A percentile compares a stretch with the other conserved stretches of the same genome.
These are phyloP conservation scores for Fusarium incarnatum DNA, from an alignment of 2,329 filamentous ascomycete species.

Conservation along the genomic window DNA sequence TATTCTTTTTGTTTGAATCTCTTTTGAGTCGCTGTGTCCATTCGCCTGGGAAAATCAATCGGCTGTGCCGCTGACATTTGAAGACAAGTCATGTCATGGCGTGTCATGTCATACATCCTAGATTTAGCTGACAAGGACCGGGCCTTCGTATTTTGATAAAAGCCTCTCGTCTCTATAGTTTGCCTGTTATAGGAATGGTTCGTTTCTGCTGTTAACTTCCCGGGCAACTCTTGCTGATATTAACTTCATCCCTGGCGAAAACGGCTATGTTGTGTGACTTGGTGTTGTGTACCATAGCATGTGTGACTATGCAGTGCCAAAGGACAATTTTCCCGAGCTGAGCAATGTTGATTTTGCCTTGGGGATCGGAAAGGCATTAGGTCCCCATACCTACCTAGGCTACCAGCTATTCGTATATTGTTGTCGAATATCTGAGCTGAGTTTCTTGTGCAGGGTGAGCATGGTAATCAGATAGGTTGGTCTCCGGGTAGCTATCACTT, in stretches of 20 bases:
- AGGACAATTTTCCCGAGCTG: conserved; percentile 4
- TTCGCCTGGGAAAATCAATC: conserved; percentile 39
- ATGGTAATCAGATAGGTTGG: not conserved
- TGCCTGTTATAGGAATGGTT: not conserved
- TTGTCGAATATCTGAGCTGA: not conserved
- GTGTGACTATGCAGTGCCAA: conserved; percentile 6
- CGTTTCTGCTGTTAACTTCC: not conserved
- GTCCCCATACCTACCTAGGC: not conserved
- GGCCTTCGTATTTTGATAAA: conserved; percentile 3
- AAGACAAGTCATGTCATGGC: conserved; percentile 3
- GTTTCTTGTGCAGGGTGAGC: conserved; percentile 1
- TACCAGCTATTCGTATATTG: not conserved
- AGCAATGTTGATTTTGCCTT: conserved; percentile 14
- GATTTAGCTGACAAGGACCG: conserved; percentile 6
- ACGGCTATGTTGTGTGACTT: conserved; percentile 17
- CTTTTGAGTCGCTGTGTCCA: conserved; percentile 41
- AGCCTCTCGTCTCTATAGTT: not conserved
- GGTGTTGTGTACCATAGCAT: conserved; percentile 7
- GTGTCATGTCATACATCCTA: not conserved
- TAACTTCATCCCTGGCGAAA: conserved; percentile 13
- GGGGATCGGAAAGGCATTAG: not conserved
- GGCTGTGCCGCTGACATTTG: conserved; percentile 29
- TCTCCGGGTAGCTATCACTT: not conserved
- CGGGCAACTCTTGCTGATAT: not conserved
- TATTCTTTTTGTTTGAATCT: conserved; percentile 23